These are phyloP conservation scores for Zygotorulaspora florentina DNA, from an alignment of 805 yeast genomes.

Conservation along the genomic window DNA sequence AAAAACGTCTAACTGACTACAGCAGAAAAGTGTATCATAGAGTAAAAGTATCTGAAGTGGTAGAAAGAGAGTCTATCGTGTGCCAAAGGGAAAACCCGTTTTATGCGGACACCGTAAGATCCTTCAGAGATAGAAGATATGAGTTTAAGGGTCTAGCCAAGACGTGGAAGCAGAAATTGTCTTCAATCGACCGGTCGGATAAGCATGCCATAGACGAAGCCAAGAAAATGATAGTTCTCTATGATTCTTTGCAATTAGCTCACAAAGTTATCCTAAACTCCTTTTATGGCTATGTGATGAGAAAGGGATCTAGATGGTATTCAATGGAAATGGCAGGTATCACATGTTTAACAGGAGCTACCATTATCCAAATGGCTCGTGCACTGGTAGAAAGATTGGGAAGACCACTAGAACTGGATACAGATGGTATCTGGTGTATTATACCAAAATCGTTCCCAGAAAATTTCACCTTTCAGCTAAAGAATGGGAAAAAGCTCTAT, in stretches of 20 bases:
- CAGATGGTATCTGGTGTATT: slow-evolving; percentile 99
- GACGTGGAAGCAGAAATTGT: slow-evolving; percentile 82
- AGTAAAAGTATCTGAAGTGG: slow-evolving; percentile 73
- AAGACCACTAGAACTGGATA: slow-evolving; percentile 91
- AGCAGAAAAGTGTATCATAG: slow-evolving; percentile 82
- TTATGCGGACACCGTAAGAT: slow-evolving; percentile 89
- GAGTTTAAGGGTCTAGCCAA: slow-evolving; percentile 92
- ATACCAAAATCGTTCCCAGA: slow-evolving; percentile 93
- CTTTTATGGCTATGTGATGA: slow-evolving; percentile 97
- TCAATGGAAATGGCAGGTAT: slow-evolving; percentile 99
- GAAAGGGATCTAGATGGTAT: slow-evolving; percentile 98
- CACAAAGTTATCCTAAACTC: slow-evolving; percentile 96
- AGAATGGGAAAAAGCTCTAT: slow-evolving; percentile 70
- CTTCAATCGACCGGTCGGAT: slow-evolving; percentile 51
- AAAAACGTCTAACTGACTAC: slow-evolving; percentile 76
- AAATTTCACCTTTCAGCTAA: slow-evolving; percentile 63
- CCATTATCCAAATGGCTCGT: slow-evolving; percentile 96
- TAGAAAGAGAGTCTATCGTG: slow-evolving; percentile 86
- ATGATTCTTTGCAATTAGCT: slow-evolving; percentile 93
- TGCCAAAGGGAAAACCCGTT: slow-evolving; percentile 98
- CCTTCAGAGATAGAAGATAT: slow-evolving; percentile 92
- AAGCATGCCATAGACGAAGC: slow-evolving; percentile 78
- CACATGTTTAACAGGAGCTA: slow-evolving; percentile 96
- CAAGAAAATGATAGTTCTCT: slow-evolving; percentile 84
- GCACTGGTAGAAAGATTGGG: slow-evolving; percentile 87